Percentiles rank a stretch among this genome's conserved stretches.
These are phyloP conservation scores for Penicillium sp. DNA, from an alignment of 2,329 filamentous ascomycete species.

Conservation along the genomic window DNA sequence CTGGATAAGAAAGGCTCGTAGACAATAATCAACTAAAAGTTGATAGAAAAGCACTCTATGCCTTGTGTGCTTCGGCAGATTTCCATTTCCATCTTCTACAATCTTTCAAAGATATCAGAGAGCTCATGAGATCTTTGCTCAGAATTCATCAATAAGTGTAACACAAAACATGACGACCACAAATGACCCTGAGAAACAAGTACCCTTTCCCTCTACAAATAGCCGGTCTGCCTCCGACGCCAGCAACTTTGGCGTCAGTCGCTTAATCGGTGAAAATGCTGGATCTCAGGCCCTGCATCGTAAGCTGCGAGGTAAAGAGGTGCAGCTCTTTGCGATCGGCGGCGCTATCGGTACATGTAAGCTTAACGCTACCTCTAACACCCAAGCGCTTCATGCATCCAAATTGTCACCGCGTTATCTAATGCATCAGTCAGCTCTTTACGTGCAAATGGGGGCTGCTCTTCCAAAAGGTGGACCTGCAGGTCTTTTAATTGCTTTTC, in stretches of 20 bases:
- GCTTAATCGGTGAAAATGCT: constrained; percentile 5
- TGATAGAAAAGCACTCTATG: neutral
- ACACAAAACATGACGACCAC: neutral
- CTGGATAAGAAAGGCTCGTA: neutral
- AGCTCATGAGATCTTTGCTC: neutral
- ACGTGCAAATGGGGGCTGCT: constrained; percentile 2
- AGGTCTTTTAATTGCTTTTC: constrained; percentile 38
- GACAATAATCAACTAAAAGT: neutral
- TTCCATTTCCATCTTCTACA: neutral
- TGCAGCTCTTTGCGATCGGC: constrained; percentile 41
- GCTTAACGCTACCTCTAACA: constrained; percentile 14
- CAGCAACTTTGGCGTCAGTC: neutral
- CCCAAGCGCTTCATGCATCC: neutral
- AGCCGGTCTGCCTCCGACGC: neutral
- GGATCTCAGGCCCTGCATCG: constrained; percentile 35
- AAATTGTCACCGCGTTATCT: neutral
- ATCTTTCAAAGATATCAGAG: neutral
- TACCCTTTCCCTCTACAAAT: neutral
- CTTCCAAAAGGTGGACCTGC: constrained; percentile 42
- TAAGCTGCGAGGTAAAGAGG: constrained; percentile 36
- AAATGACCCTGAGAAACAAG: neutral
- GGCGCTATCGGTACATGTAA: constrained; percentile 42
- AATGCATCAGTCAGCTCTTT: neutral
- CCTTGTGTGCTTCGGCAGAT: neutral
- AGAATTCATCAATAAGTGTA: neutral